These are phyloP conservation scores for Coemansia sp. DNA, from an alignment of 192 early-diverging fungal genomes.

Conservation along the genomic window DNA sequence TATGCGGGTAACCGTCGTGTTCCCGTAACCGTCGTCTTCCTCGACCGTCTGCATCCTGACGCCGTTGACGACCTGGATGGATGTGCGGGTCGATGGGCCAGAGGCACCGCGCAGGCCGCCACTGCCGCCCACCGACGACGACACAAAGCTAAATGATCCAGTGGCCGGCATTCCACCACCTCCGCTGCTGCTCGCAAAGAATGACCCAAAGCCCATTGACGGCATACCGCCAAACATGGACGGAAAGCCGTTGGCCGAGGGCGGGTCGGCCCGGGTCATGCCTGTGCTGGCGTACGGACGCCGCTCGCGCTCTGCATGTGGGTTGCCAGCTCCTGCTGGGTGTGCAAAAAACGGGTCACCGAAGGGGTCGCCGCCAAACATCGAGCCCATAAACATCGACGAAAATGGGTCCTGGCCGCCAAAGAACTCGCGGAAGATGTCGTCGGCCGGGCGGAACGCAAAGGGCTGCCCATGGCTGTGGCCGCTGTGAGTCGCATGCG, in stretches of 20 bases:
- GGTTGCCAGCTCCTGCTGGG: constrained; percentile 6
- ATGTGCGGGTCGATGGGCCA: constrained; percentile 41
- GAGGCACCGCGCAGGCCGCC: constrained; percentile 29
- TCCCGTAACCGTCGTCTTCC: constrained; percentile 50
- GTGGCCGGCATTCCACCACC: constrained; percentile 23
- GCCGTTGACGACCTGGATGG: constrained; percentile 47
- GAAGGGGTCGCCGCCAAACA: constrained; percentile 40
- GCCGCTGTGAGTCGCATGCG: constrained; percentile 8
- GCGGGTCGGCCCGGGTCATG: constrained; percentile 3
- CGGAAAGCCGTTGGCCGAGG: constrained; percentile 15
- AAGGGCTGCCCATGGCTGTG: constrained; percentile 19
- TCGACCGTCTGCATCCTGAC: constrained; percentile 44
- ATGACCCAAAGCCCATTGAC: constrained; percentile 35
- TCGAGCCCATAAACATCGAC: constrained; percentile 39
- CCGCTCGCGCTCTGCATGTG: constrained; percentile 32
- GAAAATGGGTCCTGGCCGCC: constrained; percentile 48
- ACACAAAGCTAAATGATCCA: constrained; percentile 54
- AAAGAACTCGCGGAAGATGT: constrained; percentile 53
- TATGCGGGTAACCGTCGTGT: constrained; percentile 43
- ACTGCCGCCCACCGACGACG: constrained; percentile 34
- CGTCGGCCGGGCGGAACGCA: constrained; percentile 40
- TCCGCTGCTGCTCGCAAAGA: constrained; percentile 17
- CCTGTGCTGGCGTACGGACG: constrained; percentile 33
- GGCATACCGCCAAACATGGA: constrained; percentile 44
- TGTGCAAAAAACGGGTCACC: constrained; percentile 43